Evolutionary conservation across 768 basidiomycete species (phyloP).

Genomic region (Suillus sp.): DNA sequence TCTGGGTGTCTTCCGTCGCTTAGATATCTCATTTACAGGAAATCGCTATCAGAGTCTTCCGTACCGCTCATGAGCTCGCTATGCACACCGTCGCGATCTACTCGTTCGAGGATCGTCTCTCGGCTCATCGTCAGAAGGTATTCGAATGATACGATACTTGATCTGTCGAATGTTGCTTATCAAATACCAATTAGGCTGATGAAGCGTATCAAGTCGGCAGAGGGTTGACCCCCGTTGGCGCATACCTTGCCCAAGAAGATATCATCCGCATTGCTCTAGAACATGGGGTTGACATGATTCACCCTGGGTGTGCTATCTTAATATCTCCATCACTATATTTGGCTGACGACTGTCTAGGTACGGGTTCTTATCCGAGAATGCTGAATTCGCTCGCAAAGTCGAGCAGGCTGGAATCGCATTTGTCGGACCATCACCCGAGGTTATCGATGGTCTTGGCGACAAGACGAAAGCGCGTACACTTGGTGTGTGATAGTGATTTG

Average conservation of each 20-base stretch:
- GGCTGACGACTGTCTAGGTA: slow-evolving; percentile 55
- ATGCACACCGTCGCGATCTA: slow-evolving; percentile 99
- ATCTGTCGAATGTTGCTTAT: slow-evolving; percentile 31
- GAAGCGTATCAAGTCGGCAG: slow-evolving; percentile 99
- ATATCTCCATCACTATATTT: slow-evolving; percentile 10
- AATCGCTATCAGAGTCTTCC: slow-evolving; percentile 98
- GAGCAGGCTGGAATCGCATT: slow-evolving; percentile 97
- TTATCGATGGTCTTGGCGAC: slow-evolving; percentile 96
- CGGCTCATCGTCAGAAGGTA: slow-evolving; percentile 97
- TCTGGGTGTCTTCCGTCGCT: slow-evolving; percentile 11
- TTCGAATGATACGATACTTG: slow-evolving; percentile 15
- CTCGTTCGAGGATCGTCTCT: slow-evolving; percentile 94
- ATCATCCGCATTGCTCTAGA: slow-evolving; percentile 96
- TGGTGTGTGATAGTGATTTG: slow-evolving; percentile 46
- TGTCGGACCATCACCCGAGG: slow-evolving; percentile 93
- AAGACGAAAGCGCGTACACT: slow-evolving; percentile 96
- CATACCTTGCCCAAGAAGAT: slow-evolving; percentile 96
- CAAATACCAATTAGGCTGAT: slow-evolving; percentile 65
- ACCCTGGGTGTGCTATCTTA: slow-evolving; percentile 72
- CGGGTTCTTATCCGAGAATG: slow-evolving; percentile 97
- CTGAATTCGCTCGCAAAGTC: slow-evolving; percentile 94
- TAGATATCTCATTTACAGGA: slow-evolving; percentile 54
- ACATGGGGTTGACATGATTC: slow-evolving; percentile 99
- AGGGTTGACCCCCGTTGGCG: slow-evolving; percentile 93
- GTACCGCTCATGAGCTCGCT: slow-evolving; percentile 96